Evolutionary conservation across 768 basidiomycete species (phyloP).

Genomic region (Pleurotus giganteus): DNA sequence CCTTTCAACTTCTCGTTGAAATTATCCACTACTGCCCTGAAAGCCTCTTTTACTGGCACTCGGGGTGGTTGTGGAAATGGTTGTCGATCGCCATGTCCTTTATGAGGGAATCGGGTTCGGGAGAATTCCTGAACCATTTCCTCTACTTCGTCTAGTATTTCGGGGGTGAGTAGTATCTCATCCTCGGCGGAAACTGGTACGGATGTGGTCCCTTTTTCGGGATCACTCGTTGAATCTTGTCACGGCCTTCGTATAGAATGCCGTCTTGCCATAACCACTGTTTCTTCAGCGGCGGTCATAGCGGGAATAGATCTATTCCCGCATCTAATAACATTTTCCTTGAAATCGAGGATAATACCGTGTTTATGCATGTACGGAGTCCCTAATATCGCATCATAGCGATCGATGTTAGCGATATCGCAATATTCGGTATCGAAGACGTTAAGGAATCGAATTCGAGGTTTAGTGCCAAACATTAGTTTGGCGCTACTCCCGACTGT

Average conservation of each 20-base stretch:
- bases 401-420: conserved; percentile 33
- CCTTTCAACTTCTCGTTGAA: background rate
- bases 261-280: background rate
- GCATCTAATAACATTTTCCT: background rate
- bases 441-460: conserved; percentile 11
- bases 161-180: background rate
- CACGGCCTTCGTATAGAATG: background rate
- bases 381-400: conserved; percentile 34
- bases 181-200: too few relatives aligned
- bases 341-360: conserved; percentile 24
- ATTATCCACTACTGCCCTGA: conserved; percentile 22
- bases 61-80: too few relatives aligned
- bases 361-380: conserved; percentile 28
- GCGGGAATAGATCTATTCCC: background rate
- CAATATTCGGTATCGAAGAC: conserved; percentile 18
- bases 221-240: too few relatives aligned
- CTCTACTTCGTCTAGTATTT: background rate
- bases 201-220: too few relatives aligned
- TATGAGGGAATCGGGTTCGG: background rate
- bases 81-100: too few relatives aligned
- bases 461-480: conserved; percentile 23
- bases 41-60: conserved; percentile 8
- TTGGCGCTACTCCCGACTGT: conserved; percentile 25
- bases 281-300: background rate
- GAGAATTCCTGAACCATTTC: background rate